Conservation (phyloP, 148 eudicot species). For the Vaccinium corymbosum region DNA sequence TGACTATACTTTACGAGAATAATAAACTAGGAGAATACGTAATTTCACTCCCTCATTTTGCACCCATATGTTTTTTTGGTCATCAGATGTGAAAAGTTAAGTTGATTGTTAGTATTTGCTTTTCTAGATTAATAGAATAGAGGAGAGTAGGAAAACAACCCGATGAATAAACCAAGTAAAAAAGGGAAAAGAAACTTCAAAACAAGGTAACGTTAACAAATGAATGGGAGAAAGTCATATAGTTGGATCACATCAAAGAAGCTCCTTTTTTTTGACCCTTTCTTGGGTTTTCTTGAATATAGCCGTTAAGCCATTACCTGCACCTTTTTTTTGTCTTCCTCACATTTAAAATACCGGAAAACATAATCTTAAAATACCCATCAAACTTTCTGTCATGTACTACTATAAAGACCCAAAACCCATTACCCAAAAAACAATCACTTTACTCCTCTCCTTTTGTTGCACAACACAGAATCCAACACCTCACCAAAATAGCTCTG, state of each 20-base stretch:
- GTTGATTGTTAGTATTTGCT: no score
- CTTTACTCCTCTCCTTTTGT: neutral
- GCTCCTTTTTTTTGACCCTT: neutral
- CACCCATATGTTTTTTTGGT: neutral
- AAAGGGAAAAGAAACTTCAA: no score
- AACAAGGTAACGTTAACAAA: no score
- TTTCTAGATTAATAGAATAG: no score
- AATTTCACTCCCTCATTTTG: neutral
- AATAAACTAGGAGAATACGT: no score
- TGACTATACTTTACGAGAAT: no score
- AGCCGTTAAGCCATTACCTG: neutral
- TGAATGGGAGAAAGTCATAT: neutral
- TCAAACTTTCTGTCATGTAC: neutral
- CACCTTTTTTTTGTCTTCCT: neutral
- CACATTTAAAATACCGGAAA: neutral
- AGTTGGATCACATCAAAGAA: neutral
- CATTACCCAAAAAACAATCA: neutral
- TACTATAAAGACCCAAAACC: neutral
- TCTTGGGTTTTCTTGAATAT: neutral
- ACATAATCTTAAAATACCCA: neutral
- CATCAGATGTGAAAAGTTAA: neutral
- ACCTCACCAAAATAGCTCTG: neutral
- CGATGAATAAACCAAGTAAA: no score
- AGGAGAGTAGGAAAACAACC: no score
- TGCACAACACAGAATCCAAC: neutral